phyloP scores from a whole-genome alignment of 768 basidiomycete genomes.

The Artomyces pyxidatus region DNA sequence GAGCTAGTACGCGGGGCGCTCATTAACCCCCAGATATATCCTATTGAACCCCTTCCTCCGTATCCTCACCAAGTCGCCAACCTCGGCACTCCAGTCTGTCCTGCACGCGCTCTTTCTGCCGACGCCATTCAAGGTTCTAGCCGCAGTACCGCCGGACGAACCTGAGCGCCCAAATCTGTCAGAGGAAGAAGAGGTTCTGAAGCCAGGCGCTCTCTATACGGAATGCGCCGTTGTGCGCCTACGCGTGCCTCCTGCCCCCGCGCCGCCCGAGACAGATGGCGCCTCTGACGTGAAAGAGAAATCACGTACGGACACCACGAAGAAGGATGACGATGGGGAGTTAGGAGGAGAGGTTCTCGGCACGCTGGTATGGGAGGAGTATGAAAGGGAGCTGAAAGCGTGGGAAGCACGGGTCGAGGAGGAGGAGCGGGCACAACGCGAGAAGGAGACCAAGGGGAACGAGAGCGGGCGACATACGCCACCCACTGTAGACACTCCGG shows the following conservation, averaged over 20 bases:
- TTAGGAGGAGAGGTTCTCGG: slow-evolving; percentile 64
- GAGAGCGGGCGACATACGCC: slow-evolving; percentile 2
- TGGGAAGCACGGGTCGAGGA: slow-evolving; percentile 39
- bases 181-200: slow-evolving; percentile 59
- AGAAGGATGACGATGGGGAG: slow-evolving; percentile 54
- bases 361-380: slow-evolving; percentile 68
- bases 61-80: slow-evolving; percentile 62
- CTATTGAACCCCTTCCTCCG: slow-evolving; percentile 58
- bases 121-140: slow-evolving; percentile 59
- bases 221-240: slow-evolving; percentile 58
- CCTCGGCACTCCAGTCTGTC: slow-evolving; percentile 61
- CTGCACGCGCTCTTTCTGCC: slow-evolving; percentile 78
- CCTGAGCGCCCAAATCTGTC: slow-evolving; percentile 6
- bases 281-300: slow-evolving; percentile 20
- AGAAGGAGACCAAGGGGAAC: not conserved
- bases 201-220: slow-evolving; percentile 69
- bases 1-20: not conserved
- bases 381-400: slow-evolving; percentile 54
- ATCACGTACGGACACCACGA: slow-evolving; percentile 22
- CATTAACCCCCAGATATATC: slow-evolving; percentile 44
- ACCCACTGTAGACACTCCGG: not conserved
- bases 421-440: not conserved
- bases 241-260: slow-evolving; percentile 15
- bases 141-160: slow-evolving; percentile 19
- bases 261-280: slow-evolving; percentile 9